Base-by-base conservation (phyloP, 192 early-diverging fungal species). In the Thamnidium elegans region DNA sequence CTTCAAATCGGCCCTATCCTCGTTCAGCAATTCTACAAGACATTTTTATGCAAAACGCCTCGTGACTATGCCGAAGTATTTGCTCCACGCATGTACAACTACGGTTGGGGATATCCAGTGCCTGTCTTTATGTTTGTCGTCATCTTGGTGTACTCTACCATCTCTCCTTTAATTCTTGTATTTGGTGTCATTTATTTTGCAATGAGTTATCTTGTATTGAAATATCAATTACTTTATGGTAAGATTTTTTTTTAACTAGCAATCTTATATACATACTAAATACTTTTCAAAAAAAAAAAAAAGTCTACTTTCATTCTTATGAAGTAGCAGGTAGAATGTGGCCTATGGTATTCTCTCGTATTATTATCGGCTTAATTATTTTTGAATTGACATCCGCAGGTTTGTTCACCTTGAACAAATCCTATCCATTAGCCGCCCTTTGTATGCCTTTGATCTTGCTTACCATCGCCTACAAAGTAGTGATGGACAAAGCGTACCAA, bases 51-150 rank as follows among this genome's bases (percentile, higher is more conserved):
- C 67, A 87, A 80, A 64, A 92, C 91, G 1, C 91, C 91, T 15
- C 80, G 91, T 36, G 91, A 93, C 62, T 90, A 88, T 66, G 86
- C 89, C 6, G 86, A 91, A 50, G 78, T 86, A n/a, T 78, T 84
- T 3, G 80, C 88, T 21, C 90, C 90, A 19, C 84, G 83, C 58
- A 81, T 81, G 44, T 81, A 87, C 26, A 82, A 88, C 51, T 89
- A 89, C 77, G 88, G 86, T 39, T 82, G 80, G 30, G 85, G 82
- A 11, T 90, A 90, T 31, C 81, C 90, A 3, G 79, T 83, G 8
- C 79, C 87, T n/a, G 77, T 91, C 19, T 78, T 93, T 23, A 78
- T 90, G 13, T 89, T 91, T 62, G 81, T 85, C 2, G 83, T 93
- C 7, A 76, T 84, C n/a, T 65, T 93, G 60, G 79, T 90, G 7